Base-by-base conservation (phyloP, 148 eudicot genomes). In the Selenicereus undatus region DNA sequence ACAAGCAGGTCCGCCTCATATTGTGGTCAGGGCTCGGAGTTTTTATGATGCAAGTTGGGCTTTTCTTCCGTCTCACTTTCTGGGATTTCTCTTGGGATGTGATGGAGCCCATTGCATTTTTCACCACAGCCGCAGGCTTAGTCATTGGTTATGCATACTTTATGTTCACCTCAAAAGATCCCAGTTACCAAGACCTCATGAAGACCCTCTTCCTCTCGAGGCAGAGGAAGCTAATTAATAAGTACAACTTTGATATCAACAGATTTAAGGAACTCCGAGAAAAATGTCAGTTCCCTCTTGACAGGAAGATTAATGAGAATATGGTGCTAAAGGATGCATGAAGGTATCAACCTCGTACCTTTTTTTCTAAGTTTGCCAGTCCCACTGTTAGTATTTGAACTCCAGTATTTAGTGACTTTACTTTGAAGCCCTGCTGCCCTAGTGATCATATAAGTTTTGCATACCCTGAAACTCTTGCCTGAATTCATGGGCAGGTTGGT, bases 1-100 rank as follows among this genome's bases (percentile, higher is more conserved):
- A 91, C 84, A 95, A 78, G 87, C 99, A 95, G 71, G 99, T 92
- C 45, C 90, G 97, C 32, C 56, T 88, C 10, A 85, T 95, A 21
- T 86, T 95, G 35, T 95, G 99, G 99, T 79, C 92, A 3, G 99
- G 99, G 30, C 86, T 95, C 11, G 97, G 93, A 4, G 26, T 90
- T 48, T 81, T 89, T 52, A 24, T 93, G 62, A 30, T 84, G 20
- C 97, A 93, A 72, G 92, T 91, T 30, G 91, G 93, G 39, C 91
- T 92, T 69, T 95, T 95, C 87, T 95, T 95, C 73, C 97, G 97
- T 11, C 89, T 93, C 2, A 93, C 99, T 29, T 95, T 93, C 88
- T 95, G 97, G 99, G 99, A 93, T 77, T 92, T 92, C 84, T 95
- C 99, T 6, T 95, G 99, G 99, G 99, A 95, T 75, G 93, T 95